These are phyloP conservation scores for Recurvomyces mirabilis DNA, from an alignment of 495 filamentous ascomycete species.

Conservation along the genomic window DNA sequence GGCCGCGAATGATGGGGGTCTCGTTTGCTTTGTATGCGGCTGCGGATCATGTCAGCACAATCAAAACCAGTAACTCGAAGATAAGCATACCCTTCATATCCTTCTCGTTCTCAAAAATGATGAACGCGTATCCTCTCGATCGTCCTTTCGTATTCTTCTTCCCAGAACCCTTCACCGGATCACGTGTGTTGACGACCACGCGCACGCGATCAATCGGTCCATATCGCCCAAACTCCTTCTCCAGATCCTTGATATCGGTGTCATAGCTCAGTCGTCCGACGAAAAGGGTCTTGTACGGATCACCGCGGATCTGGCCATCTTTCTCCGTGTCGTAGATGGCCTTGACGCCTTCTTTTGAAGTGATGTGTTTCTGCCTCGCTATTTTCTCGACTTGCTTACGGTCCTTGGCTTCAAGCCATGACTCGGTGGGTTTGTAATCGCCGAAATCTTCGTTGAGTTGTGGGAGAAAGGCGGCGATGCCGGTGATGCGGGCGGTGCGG, in stretches of 20 bases:
- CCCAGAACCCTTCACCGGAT: slow-evolving; percentile 36
- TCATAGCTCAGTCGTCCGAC: slow-evolving; percentile 83
- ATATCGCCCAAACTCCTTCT: slow-evolving; percentile 88
- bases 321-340: slow-evolving; percentile 34
- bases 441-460: slow-evolving; percentile 46
- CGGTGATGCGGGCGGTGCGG: slow-evolving; percentile 56
- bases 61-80: slow-evolving; percentile 24
- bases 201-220: slow-evolving; percentile 87
- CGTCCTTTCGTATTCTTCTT: slow-evolving; percentile 71
- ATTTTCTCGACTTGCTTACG: slow-evolving; percentile 70
- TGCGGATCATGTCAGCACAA: slow-evolving; percentile 31
- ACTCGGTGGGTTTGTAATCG: slow-evolving; percentile 72
- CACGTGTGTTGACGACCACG: slow-evolving; percentile 15
- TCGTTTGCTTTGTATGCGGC: slow-evolving; percentile 79
- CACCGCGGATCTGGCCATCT: slow-evolving; percentile 77
- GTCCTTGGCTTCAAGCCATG: slow-evolving; percentile 78
- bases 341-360: slow-evolving; percentile 55
- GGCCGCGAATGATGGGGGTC: slow-evolving; percentile 83
- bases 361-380: slow-evolving; percentile 46
- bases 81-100: slow-evolving; percentile 92
- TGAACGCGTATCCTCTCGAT: slow-evolving; percentile 87
- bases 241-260: slow-evolving; percentile 76
- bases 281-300: slow-evolving; percentile 91
- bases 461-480: slow-evolving; percentile 62
- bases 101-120: slow-evolving; percentile 93